Conservation (phyloP, 129 eudicot genomes). For the Flaveria linearis region DNA sequence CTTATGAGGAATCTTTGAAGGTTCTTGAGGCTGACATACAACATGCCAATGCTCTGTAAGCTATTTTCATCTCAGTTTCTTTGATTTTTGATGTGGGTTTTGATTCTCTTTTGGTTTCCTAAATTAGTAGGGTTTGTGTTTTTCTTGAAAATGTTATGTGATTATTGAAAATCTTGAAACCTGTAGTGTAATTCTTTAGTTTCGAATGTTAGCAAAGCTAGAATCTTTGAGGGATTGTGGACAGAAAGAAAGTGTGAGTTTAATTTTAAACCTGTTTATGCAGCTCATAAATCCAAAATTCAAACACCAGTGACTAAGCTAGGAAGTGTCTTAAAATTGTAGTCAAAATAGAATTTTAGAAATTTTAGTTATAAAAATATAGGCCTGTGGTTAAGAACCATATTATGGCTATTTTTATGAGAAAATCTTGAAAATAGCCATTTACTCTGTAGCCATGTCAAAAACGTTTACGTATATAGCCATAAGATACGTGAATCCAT, state of each 20-base stretch:
- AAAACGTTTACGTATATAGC: not conserved
- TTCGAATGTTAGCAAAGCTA: conserved; percentile 13
- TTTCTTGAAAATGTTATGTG: conserved; percentile 7
- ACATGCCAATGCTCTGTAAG: conserved; percentile 93
- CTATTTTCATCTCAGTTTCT: not conserved
- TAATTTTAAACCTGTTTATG: not conserved
- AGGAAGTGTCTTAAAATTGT: not conserved
- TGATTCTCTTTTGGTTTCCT: not conserved
- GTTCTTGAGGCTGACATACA: conserved; percentile 87
- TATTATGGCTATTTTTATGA: not conserved
- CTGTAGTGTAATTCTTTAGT: not conserved
- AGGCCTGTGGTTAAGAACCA: not conserved
- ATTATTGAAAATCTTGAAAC: not conserved
- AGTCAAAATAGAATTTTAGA: not conserved
- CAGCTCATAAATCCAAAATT: not conserved
- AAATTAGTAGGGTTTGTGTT: not conserved
- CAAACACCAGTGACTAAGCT: not conserved
- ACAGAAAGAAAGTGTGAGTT: no score
- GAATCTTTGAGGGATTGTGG: conserved; percentile 8
- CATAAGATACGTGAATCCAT: not conserved
- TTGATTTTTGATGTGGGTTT: conserved; percentile 21
- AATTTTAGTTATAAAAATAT: not conserved
- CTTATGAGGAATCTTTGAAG: conserved; percentile 75
- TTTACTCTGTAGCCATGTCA: no score
- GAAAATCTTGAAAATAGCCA: not conserved